A percentile compares a stretch with the other conserved stretches of the same genome.
phyloP scores from a whole-genome alignment of 306 rosid genomes.

The Quercus suber region DNA sequence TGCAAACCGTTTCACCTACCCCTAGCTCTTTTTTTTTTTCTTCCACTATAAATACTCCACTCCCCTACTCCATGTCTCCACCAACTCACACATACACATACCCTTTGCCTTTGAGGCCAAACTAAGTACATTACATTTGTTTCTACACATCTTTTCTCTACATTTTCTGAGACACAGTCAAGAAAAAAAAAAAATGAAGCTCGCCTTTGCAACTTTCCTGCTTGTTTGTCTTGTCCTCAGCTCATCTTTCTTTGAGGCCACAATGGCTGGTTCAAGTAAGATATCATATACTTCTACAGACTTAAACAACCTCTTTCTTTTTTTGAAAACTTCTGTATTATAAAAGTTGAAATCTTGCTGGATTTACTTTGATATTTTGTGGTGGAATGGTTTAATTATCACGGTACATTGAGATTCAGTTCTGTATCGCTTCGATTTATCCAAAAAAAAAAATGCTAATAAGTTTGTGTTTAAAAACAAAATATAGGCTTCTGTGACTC shows the following conservation, averaged over 20 bases:
- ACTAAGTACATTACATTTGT: background rate
- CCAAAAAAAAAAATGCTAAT: too few species aligned
- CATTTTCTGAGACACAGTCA: background rate
- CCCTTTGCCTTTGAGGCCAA: background rate
- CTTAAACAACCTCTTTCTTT: too few species aligned
- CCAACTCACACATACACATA: background rate
- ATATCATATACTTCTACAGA: background rate
- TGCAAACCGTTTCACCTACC: conserved; percentile 5
- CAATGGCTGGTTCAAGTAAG: conserved; percentile 62
- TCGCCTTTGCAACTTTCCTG: conserved; percentile 31
- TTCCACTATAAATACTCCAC: conserved; percentile 25
- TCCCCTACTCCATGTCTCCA: background rate
- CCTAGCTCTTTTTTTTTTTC: background rate
- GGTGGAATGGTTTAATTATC: too few species aligned
- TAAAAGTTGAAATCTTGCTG: too few species aligned
- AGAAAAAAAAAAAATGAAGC: conserved; percentile 45
- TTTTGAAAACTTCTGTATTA: too few species aligned
- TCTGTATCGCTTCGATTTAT: too few species aligned
- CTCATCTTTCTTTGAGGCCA: conserved; percentile 46
- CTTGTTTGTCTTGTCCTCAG: conserved; percentile 55
- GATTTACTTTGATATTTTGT: too few species aligned
- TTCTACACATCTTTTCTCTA: background rate
- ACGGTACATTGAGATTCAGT: too few species aligned
- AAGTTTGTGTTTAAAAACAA: too few species aligned
- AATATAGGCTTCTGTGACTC: conserved; percentile 49